Base-by-base conservation (phyloP, 2,329 filamentous ascomycete species). In the Arachnomyces sp. region DNA sequence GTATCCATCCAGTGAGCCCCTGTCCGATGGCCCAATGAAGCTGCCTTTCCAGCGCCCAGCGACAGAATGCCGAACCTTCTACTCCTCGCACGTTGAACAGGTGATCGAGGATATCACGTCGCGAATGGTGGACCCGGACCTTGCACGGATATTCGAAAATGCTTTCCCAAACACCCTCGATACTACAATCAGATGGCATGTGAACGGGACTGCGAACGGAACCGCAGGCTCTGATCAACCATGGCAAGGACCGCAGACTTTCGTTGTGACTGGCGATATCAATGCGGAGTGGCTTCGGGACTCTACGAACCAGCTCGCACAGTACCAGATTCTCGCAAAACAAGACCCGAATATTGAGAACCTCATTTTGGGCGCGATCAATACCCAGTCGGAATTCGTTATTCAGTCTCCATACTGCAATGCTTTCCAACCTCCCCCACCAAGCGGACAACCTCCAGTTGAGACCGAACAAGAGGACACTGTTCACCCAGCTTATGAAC, bases 341-440 rank as follows among this genome's bases (percentile, higher is more conserved):
- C 85, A 86, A 48, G 89, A 96, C 56, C 76, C 78, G 30, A 75
- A 74, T 31, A 81, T 98, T 37, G 79, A 82, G 57, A 81, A 76
- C 46, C 69, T 98, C 39, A 87, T 98, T 17, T 69, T 93, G 1
- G 92, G 92, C 15, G 90, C 90, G 31, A 94, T 96, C 66, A 94
- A 94, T 60, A 96, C 92, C 0, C 92, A 98, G 64, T 76, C 85
- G 12, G 90, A 96, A 61, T 96, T 88, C 56, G 85, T 98, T 31
- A 94, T 96, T 46, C 79, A 86, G 54, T 88, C 84, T 1, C 92
- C 92, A 0, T 98, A 96, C 67, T 98, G 92, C 73, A 96, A 98
- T 61, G 92, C 92, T 13, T 98, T 96, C 63, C 92, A 98, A 60
- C 90, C 92, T 3, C 92, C 92, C 0, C 82, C 85, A 2, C 85